Base-by-base conservation (phyloP, 331 rosid genomes). In the Pyracantha coccinea region DNA sequence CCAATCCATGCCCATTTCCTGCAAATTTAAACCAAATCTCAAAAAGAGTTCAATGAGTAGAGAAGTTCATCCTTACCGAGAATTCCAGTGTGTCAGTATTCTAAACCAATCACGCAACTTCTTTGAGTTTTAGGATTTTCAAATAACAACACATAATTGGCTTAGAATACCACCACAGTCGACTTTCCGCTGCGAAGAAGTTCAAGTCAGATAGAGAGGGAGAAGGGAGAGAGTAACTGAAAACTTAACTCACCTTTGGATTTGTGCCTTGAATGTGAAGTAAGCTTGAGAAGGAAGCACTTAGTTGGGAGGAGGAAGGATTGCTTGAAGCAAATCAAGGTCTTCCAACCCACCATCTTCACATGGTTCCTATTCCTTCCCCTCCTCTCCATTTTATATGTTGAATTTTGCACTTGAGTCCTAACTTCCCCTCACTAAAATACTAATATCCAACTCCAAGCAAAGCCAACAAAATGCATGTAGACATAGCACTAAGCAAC, bases 1-100 rank as follows among this genome's bases (percentile, higher is more conserved):
- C 64, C 47, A 93, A 84, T 69, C 90, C 97, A 77, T 87, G 79
- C 33, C 83, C 69, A 13, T 77, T 77, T 59, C 89, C 93, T 88
- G 88, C 82, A 67, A 11, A 66, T 77, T 44, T 19, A 7, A 44
- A 68, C 65, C 28, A 60, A 84, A 19, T 35, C 62, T 69, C 45
- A 66, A 24, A 29, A 20, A 60, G 24, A 75, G 5, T 60, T 60
- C 45, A 38, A 38, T 4, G 45, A 38, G 45, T 4, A 38, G 45
- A 38, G 13, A 38, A 38, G 4, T 38, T 38, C 45, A 8, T 38
- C 45, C 44, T 2, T 9, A 35, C 13, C 44, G 13, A 9, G 12
- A 9, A 35, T 35, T 4, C 1, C 12, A 9, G 0, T 9, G 44
- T 35, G 12, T 8, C 11, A 9, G 12, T 35, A 35, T 35, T 9